Conservation (phyloP, 768 basidiomycete genomes). For the Boletus vinaceobasis region DNA sequence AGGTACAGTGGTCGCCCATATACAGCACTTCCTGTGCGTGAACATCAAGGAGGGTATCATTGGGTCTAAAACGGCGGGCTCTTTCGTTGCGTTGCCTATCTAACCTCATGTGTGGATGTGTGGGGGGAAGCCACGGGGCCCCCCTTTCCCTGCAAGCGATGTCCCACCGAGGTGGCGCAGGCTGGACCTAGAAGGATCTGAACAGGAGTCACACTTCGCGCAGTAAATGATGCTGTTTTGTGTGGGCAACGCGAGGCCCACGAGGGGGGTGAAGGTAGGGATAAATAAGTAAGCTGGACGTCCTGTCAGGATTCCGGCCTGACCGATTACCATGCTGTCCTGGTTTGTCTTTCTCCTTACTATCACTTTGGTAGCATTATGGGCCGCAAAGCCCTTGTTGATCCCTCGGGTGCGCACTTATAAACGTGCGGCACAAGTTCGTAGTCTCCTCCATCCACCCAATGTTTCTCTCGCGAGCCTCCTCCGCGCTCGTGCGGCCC, state of each 20-base stretch:
- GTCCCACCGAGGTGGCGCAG: background rate
- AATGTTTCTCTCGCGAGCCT: conserved; percentile 7
- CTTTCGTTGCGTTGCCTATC: background rate
- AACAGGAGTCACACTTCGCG: background rate
- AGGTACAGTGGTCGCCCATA: background rate
- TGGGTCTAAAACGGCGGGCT: background rate
- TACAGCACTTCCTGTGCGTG: conserved; percentile 13
- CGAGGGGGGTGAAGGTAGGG: background rate
- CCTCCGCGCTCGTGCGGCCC: conserved; percentile 17
- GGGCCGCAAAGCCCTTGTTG: background rate
- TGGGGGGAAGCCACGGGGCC: background rate
- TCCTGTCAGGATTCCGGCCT: background rate
- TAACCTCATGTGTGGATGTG: background rate
- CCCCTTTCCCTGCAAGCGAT: background rate
- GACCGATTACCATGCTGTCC: conserved; percentile 1
- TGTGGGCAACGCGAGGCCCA: background rate
- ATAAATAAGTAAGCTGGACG: conserved; percentile 10
- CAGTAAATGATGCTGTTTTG: background rate
- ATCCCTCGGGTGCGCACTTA: conserved; percentile 10
- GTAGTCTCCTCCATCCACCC: conserved; percentile 15
- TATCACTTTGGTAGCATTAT: background rate
- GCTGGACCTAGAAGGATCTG: background rate
- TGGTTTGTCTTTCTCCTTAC: background rate
- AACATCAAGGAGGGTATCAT: background rate
- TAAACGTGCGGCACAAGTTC: conserved; percentile 1